Evolutionary conservation across 371 early-diverging fungal genomes (phyloP), one percentile per base, ranked within the genome.

Genomic region (Umbelopsis sp.): DNA sequence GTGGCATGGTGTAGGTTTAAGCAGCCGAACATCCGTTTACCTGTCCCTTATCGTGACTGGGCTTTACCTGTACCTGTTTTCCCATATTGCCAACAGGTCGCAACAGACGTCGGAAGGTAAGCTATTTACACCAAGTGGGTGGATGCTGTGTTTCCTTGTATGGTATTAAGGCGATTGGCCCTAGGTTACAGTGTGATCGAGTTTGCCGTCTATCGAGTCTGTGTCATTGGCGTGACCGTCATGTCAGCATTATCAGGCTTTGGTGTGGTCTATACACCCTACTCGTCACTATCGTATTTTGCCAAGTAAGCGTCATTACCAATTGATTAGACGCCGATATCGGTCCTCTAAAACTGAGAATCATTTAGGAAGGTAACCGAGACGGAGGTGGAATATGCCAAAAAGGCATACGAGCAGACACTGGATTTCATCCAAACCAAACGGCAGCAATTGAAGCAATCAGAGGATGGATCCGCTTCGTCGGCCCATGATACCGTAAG

Each of bases 181-280:
- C 44, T 32, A 45, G 65, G 65, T 53, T 65, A 53, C 65, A 46
- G 50, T 14, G 81, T 77, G 72, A 82, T 93, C 35, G 92, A 93
- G 67, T 78, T 86, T 29, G 87, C 89, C 8, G 91, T 96, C 62
- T 90, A 93, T 35, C 85, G 96, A 35, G 89, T 94, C 0, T 92
- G 96, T 22, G 87, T 94, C 20, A 77, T 97, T 8, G 97, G 98
- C 35, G 95, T 97, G 44, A 92, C 96, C 0, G 72, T 97, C 44
- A 97, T 95, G 85, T 95, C 98, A 0, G 79, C 94, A 12, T 80
- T 98, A 3, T 96, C 98, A 0, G 98, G 97, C 18, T 96, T 97
- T 74, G 97, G 97, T 77, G 96, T 97, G 0, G 95, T 97, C 41
- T 92, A 94, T 74, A 89, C 91, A 35, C 96, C 97, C 0, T 96